Evolutionary conservation across 768 basidiomycete genomes (phyloP).

Genomic region (Mycena belliarum): DNA sequence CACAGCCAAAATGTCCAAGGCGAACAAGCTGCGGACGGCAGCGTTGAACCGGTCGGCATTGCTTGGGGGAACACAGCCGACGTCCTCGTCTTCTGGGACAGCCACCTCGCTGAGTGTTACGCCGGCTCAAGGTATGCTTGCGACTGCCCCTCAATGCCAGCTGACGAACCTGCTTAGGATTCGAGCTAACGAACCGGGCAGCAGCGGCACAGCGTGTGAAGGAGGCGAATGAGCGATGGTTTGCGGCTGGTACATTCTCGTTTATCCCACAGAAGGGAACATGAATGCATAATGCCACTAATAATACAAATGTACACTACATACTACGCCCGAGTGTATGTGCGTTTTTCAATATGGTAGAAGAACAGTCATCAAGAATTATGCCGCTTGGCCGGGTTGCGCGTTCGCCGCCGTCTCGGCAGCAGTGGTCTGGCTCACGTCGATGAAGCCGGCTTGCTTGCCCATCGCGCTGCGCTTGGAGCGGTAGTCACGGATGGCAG

Average conservation of each 20-base stretch:
- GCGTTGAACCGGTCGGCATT: conserved; percentile 79
- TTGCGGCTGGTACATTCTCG: conserved; percentile 82
- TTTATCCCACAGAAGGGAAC: conserved; percentile 62
- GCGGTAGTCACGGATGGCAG: conserved; percentile 95
- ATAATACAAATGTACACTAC: conserved; percentile 27
- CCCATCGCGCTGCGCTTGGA: conserved; percentile 67
- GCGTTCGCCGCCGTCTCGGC: conserved; percentile 57
- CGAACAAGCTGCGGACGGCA: conserved; percentile 88
- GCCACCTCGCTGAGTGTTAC: conserved; percentile 93
- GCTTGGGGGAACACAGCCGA: conserved; percentile 48
- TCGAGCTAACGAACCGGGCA: conserved; percentile 94
- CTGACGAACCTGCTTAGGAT: conserved; percentile 50
- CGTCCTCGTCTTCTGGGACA: conserved; percentile 82
- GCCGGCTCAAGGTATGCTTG: conserved; percentile 81
- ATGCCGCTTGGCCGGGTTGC: conserved; percentile 38
- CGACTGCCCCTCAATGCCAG: not conserved
- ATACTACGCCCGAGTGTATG: conserved; percentile 6
- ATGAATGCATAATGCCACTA: conserved; percentile 22
- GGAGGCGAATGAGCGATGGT: conserved; percentile 97
- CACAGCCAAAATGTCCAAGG: conserved; percentile 92
- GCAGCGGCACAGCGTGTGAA: conserved; percentile 84
- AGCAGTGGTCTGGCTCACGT: conserved; percentile 48
- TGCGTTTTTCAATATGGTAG: conserved; percentile 16
- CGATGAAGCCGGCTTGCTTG: conserved; percentile 66
- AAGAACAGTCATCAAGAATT: not conserved